Evolutionary conservation across 176 grass and related monocot species (phyloP).

Genomic region (Tuctoria greenei): DNA sequence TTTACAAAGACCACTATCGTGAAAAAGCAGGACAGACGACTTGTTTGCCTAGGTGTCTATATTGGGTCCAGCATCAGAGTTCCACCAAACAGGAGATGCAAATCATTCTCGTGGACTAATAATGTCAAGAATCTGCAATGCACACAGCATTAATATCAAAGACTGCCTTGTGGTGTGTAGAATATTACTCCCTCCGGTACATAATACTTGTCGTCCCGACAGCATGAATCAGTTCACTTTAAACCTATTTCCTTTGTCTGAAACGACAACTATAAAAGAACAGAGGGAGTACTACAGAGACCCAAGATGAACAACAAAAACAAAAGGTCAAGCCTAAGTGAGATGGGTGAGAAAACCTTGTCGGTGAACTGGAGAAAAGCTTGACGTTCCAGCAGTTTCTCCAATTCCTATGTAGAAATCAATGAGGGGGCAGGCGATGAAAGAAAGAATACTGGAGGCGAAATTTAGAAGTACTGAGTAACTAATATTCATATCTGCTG

Average conservation of each 20-base stretch:
- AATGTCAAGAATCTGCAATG: constrained; percentile 71
- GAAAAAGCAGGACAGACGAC: constrained; percentile 1
- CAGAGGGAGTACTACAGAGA: no score
- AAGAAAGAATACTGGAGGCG: constrained; percentile 5
- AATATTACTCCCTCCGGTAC: no score
- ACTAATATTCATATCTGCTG: not conserved
- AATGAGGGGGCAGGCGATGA: not conserved
- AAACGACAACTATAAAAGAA: no score
- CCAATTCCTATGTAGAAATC: constrained; percentile 56
- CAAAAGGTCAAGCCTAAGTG: not conserved
- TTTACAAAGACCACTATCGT: not conserved
- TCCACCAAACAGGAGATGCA: not conserved
- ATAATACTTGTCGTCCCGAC: no score
- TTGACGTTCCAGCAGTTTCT: constrained; percentile 56
- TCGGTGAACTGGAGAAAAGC: constrained; percentile 58
- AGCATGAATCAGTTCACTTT: no score
- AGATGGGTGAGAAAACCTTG: constrained; percentile 49
- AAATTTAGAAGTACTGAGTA: not conserved
- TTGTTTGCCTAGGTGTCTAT: constrained; percentile 25
- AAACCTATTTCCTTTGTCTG: no score
- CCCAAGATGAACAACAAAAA: not conserved
- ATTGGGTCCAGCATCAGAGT: constrained; percentile 6
- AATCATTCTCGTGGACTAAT: constrained; percentile 53
- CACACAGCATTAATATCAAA: not conserved
- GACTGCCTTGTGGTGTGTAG: not conserved